Base-by-base conservation (phyloP, 176 grass and related monocot species). In the Eleusine indica region DNA sequence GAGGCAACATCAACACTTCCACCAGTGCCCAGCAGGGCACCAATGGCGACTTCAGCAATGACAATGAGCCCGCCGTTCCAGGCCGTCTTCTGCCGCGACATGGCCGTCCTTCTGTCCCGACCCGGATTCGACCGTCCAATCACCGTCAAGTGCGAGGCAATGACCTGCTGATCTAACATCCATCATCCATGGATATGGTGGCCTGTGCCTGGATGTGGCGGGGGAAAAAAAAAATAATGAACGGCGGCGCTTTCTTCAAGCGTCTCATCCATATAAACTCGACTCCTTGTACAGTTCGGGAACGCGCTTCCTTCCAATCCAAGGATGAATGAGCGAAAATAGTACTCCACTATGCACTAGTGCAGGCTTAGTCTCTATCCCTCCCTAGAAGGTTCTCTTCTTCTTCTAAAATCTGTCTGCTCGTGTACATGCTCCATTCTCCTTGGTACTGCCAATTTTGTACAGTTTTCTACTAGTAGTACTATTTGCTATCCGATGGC, bases 21-120 rank as follows among this genome's bases (percentile, higher is more conserved):
- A 22, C 44, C 43, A 19, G 15, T 51, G 40, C 47, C 81, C 3
- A 62, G 43, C 3, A 62, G 43, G 28, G 75, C 56, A 6, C 79
- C 41, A 7, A 77, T 19, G 1, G 66, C 37, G 0, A 68, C 80
- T 3, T 71, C 72, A 1, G 9, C 48, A 25, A 30, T 75, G 32
- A 35, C 32, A 35, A 35, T 35, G 8, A 84, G 81, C 60, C 86
- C 89, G 0, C 60, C 82, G 63, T 96, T 93, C 62, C 91, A 96
- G 35, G 83, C 91, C 44, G 89, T 93, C 67, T 99, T 99, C 81
- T 99, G 96, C 84, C 91, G 96, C 57, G 96, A 99, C 93, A 84
- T 95, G 89, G 87, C 93, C 2, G 91, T 87, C 53, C 79, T 98
- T 37, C 79, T 98, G 46, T 85, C 93, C 15, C 82, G 88, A 3